phyloP scores from a whole-genome alignment of 306 rosid genomes.

The Trichosanthes truncata region DNA sequence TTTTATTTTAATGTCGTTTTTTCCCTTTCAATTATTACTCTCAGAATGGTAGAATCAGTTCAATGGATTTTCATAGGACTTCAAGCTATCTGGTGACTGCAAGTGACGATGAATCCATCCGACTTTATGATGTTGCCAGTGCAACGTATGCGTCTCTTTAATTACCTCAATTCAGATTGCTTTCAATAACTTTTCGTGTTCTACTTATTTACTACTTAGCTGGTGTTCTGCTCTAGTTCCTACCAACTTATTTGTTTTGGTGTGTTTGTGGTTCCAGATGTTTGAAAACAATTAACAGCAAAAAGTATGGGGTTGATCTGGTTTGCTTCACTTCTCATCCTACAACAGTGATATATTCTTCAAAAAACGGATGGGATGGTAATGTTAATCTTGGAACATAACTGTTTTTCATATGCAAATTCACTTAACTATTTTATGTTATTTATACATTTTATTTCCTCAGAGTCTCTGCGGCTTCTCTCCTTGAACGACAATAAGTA shows the following conservation, averaged over 20 bases:
- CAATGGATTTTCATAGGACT: constrained; percentile 83
- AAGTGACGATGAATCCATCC: constrained; percentile 91
- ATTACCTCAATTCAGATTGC: not conserved
- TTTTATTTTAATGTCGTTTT: not conserved
- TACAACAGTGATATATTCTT: constrained; percentile 90
- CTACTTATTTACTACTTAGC: not conserved
- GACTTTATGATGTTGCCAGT: constrained; percentile 66
- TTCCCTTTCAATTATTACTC: not conserved
- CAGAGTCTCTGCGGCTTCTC: constrained; percentile 90
- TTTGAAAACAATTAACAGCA: constrained; percentile 97
- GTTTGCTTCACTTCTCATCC: constrained; percentile 97
- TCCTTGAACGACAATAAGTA: constrained; percentile 91
- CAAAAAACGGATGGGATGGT: constrained; percentile 99
- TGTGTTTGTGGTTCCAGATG: constrained; percentile 39
- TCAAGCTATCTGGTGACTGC: constrained; percentile 86
- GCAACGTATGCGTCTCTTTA: constrained; percentile 50
- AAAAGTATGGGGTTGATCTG: constrained; percentile 92
- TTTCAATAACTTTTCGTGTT: not conserved
- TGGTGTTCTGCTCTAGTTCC: not conserved
- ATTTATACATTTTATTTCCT: constrained; percentile 15
- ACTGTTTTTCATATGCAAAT: not conserved
- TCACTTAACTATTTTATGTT: not conserved
- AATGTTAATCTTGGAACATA: not conserved
- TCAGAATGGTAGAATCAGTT: constrained; percentile 84
- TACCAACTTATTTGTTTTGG: not conserved